phyloP scores from a whole-genome alignment of 805 yeast genomes.

The Kazachstania bromeliacearum region DNA sequence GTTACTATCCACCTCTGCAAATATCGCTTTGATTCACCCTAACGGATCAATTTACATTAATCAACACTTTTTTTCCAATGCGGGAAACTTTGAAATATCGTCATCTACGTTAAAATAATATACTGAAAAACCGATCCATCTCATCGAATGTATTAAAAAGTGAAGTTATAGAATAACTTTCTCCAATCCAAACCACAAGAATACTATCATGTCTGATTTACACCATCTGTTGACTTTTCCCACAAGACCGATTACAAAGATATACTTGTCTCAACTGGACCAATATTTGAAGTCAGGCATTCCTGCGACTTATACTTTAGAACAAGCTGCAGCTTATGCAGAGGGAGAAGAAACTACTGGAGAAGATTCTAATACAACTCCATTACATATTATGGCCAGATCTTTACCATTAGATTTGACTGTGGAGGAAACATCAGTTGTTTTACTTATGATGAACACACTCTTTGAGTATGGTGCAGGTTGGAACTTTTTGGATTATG shows the following conservation, averaged over 20 bases:
- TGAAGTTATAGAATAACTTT: not conserved
- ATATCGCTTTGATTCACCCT: too few species aligned
- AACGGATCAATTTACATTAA: too few species aligned
- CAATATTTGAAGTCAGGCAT: conserved; percentile 51
- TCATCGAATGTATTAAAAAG: not conserved
- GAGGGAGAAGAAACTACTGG: conserved; percentile 27
- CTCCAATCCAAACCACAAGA: not conserved
- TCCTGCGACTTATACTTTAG: conserved; percentile 75
- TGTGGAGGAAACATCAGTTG: conserved; percentile 36
- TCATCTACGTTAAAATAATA: too few species aligned
- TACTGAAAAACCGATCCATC: not conserved
- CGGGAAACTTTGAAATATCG: too few species aligned
- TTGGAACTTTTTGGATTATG: conserved; percentile 71
- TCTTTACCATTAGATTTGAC: conserved; percentile 33
- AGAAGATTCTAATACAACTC: conserved; percentile 54
- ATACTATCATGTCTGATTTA: conserved; percentile 55
- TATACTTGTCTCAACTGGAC: conserved; percentile 38
- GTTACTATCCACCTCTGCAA: too few species aligned
- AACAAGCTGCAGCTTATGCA: conserved; percentile 57
- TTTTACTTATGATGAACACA: conserved; percentile 47
- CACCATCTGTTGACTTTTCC: conserved; percentile 52
- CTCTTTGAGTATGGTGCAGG: conserved; percentile 84
- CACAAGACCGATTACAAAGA: conserved; percentile 42
- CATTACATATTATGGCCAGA: conserved; percentile 60
- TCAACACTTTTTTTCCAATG: too few species aligned